phyloP scores from a whole-genome alignment of 441 rosid species.

The Geranium incanum region DNA sequence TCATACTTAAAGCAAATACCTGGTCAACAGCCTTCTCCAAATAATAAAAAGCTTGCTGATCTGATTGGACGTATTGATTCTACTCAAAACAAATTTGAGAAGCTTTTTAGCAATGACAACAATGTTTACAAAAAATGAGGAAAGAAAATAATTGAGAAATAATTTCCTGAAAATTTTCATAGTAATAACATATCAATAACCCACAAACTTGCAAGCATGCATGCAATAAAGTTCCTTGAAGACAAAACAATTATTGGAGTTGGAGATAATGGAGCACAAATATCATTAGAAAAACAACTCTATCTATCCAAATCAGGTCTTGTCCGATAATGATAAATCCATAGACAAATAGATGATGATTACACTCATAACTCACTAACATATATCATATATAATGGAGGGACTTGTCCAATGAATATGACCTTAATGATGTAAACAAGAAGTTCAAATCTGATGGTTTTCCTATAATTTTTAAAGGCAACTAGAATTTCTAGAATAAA shows the following conservation, averaged over 20 bases:
- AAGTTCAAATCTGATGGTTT: neutral
- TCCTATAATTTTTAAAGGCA: neutral
- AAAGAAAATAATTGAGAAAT: conserved; percentile 3
- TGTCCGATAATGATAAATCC: neutral
- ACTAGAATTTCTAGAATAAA: too few relatives aligned
- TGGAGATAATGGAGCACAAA: neutral
- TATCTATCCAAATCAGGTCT: neutral
- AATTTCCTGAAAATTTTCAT: neutral
- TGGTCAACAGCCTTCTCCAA: conserved; percentile 89
- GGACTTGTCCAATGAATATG: neutral
- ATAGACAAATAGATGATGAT: neutral
- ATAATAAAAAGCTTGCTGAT: conserved; percentile 83
- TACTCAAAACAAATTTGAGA: conserved; percentile 22
- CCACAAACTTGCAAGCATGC: neutral
- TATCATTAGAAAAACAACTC: neutral
- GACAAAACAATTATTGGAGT: neutral
- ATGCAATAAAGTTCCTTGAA: neutral
- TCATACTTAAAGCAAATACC: conserved; percentile 33
- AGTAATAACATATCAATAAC: neutral
- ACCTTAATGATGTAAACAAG: neutral
- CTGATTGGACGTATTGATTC: conserved; percentile 72
- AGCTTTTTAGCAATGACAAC: neutral
- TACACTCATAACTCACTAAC: neutral
- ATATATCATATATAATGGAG: neutral
- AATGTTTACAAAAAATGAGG: neutral